These are phyloP conservation scores for Colletotrichum sansevieriae DNA, from an alignment of 2,329 filamentous ascomycete genomes.

Conservation along the genomic window DNA sequence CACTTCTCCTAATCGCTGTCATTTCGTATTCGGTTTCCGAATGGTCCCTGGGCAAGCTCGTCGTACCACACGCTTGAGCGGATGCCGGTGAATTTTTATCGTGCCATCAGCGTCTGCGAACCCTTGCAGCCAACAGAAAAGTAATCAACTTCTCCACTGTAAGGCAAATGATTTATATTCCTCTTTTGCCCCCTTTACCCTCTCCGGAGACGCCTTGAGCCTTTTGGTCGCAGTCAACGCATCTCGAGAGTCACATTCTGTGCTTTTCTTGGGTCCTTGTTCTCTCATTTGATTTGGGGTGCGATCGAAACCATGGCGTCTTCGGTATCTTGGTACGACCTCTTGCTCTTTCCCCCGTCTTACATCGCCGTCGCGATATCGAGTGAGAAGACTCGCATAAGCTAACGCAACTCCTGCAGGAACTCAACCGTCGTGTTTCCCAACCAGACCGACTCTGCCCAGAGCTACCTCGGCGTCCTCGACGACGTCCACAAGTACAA, in stretches of 20 bases:
- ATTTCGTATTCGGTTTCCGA: constrained; percentile 35
- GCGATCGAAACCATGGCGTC: constrained; percentile 25
- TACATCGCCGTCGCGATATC: background rate
- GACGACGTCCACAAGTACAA: constrained; percentile 79
- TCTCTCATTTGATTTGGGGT: background rate
- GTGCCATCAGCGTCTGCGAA: constrained; percentile 37
- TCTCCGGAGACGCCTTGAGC: background rate
- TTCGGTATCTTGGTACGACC: constrained; percentile 28
- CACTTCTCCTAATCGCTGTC: too few relatives aligned
- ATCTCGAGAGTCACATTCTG: background rate
- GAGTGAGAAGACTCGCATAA: background rate
- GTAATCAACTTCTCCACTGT: constrained; percentile 3
- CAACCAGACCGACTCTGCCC: constrained; percentile 61
- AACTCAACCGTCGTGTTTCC: constrained; percentile 63
- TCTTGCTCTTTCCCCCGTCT: too few relatives aligned
- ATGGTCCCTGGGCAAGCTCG: constrained; percentile 1
- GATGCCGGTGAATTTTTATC: constrained; percentile 37
- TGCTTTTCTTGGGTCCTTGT: background rate
- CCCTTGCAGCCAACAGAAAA: constrained; percentile 22
- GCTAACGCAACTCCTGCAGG: constrained; percentile 49
- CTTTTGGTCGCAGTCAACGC: background rate
- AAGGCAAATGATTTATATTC: constrained; percentile 14
- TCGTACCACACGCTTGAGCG: constrained; percentile 35
- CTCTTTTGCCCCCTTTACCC: background rate
- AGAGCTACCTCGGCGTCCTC: constrained; percentile 69